phyloP scores from a whole-genome alignment of 768 basidiomycete species.

The Tremella yokohamensis region DNA sequence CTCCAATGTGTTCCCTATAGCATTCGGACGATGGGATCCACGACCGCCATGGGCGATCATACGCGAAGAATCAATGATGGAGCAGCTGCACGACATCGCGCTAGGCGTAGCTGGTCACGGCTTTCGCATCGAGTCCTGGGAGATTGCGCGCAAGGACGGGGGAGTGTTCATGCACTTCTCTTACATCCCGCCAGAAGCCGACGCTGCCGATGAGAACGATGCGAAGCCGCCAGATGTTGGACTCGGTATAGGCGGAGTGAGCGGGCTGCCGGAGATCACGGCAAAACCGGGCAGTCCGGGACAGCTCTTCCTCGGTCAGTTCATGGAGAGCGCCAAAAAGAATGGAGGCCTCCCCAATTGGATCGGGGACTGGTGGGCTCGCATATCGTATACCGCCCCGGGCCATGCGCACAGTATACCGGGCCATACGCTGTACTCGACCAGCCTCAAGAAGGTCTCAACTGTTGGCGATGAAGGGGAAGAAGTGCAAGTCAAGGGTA shows the following conservation, averaged over 20 bases:
- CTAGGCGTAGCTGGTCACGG: conserved; percentile 24
- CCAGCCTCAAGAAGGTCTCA: neutral
- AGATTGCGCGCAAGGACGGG: conserved; percentile 43
- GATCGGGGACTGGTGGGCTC: conserved; percentile 46
- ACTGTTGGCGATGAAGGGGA: conserved; percentile 18
- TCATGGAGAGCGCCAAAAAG: conserved; percentile 34
- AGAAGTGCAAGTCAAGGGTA: conserved; percentile 26
- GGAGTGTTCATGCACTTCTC: conserved; percentile 49
- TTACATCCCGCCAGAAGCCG: conserved; percentile 38
- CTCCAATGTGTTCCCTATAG: conserved; percentile 48
- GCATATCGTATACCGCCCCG: neutral
- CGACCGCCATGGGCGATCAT: conserved; percentile 32
- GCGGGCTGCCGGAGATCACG: conserved; percentile 22
- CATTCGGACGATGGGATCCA: conserved; percentile 38
- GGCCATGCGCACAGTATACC: conserved; percentile 15
- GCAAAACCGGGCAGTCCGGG: conserved; percentile 24
- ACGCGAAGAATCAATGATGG: conserved; percentile 43
- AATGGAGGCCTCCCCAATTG: conserved; percentile 48
- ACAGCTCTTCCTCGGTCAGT: conserved; percentile 38
- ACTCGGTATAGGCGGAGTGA: conserved; percentile 13
- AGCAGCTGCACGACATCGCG: conserved; percentile 45
- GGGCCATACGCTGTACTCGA: conserved; percentile 36
- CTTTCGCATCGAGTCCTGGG: conserved; percentile 46
- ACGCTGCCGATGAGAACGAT: neutral
- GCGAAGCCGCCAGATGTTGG: neutral